Conservation (phyloP, 768 basidiomycete species). For the Amanita molliuscula region DNA sequence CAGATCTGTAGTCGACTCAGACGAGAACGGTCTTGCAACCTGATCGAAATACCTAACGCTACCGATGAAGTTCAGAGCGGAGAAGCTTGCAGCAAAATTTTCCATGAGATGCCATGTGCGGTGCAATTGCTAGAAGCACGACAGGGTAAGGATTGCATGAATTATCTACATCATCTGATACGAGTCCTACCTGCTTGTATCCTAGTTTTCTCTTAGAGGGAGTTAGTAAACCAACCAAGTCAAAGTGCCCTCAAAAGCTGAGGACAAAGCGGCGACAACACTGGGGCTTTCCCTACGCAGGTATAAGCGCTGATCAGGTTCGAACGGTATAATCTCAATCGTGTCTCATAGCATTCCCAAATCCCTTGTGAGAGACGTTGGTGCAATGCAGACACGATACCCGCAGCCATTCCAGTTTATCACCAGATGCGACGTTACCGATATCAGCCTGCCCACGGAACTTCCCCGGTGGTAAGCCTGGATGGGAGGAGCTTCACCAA, state of each 20-base stretch:
- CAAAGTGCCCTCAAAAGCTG: slow-evolving; percentile 26
- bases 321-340: slow-evolving; percentile 97
- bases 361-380: slow-evolving; percentile 8
- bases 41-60: slow-evolving; percentile 51
- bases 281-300: slow-evolving; percentile 96
- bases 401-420: slow-evolving; percentile 82
- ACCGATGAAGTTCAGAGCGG: slow-evolving; percentile 86
- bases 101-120: slow-evolving; percentile 78
- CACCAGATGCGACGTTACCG: slow-evolving; percentile 70
- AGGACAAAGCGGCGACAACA: slow-evolving; percentile 38
- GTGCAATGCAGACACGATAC: slow-evolving; percentile 41
- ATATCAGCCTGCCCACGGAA: slow-evolving; percentile 26
- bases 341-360: slow-evolving; percentile 27
- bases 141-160: slow-evolving; percentile 2
- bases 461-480: slow-evolving; percentile 19
- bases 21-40: slow-evolving; percentile 3
- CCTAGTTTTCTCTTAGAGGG: slow-evolving; percentile 57
- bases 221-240: slow-evolving; percentile 36
- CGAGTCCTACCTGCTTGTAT: slow-evolving; percentile 58
- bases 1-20: slow-evolving; percentile 34
- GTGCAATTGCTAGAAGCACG: slow-evolving; percentile 57
- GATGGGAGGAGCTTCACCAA: slow-evolving; percentile 25
- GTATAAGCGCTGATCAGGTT: slow-evolving; percentile 97
- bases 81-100: slow-evolving; percentile 83
- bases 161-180: not conserved